These are phyloP conservation scores for Suhomyces chickasaworum DNA, from an alignment of 1,139 yeast genomes.

Conservation along the genomic window DNA sequence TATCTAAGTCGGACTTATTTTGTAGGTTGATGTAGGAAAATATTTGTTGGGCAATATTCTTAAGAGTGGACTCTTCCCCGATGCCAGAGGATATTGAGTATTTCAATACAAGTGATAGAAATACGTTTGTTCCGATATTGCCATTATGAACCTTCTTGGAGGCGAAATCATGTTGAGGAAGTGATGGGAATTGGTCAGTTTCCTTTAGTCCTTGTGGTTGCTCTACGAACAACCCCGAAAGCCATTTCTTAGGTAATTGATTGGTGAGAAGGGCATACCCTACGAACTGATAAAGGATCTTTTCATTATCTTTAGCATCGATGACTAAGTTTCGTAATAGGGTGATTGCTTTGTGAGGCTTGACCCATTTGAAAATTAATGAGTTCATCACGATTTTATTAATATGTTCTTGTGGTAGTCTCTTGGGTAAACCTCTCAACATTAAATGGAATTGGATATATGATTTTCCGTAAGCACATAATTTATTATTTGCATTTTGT, in stretches of 20 bases:
- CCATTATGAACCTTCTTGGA: not conserved
- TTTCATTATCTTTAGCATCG: slow-evolving; percentile 5
- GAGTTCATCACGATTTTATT: slow-evolving; percentile 4
- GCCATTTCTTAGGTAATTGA: slow-evolving; percentile 14
- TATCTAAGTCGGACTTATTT: not conserved
- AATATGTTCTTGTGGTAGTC: not conserved
- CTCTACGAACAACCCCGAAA: slow-evolving; percentile 1
- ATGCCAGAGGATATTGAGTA: not conserved
- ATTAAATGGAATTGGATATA: slow-evolving; percentile 7
- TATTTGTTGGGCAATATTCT: slow-evolving; percentile 6
- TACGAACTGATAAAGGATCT: slow-evolving; percentile 14
- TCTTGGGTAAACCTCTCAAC: slow-evolving; percentile 4
- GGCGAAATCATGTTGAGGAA: not conserved
- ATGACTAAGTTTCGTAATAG: slow-evolving; percentile 2
- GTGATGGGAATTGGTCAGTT: not conserved
- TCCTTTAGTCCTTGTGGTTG: not conserved
- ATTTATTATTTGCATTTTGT: not conserved
- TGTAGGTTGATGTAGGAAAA: slow-evolving; percentile 5
- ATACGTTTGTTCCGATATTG: slow-evolving; percentile 7
- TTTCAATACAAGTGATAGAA: slow-evolving; percentile 3
- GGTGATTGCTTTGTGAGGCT: not conserved
- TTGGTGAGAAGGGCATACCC: slow-evolving; percentile 13
- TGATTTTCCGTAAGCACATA: slow-evolving; percentile 10
- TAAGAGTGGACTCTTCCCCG: slow-evolving; percentile 1
- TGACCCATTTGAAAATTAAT: slow-evolving; percentile 6